phyloP scores from a whole-genome alignment of 768 basidiomycete genomes.

The Gloeophyllum trabeum region DNA sequence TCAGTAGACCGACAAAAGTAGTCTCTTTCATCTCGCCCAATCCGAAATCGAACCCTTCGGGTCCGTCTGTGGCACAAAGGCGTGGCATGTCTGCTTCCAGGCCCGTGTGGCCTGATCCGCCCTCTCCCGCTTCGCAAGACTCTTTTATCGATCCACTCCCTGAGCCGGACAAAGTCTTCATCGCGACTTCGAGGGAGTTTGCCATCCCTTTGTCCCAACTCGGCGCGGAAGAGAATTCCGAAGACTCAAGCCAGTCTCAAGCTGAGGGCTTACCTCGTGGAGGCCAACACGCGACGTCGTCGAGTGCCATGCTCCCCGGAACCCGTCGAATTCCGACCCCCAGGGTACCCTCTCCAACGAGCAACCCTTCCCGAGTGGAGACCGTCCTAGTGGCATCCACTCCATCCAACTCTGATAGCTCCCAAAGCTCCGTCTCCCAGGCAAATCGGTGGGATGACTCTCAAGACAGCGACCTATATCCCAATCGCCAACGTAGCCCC shows the following conservation, averaged over 20 bases:
- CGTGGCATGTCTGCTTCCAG: no score
- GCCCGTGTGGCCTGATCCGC: constrained; percentile 19
- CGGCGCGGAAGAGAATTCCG: no score
- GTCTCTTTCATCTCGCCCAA: constrained; percentile 24
- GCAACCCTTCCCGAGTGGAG: constrained; percentile 5
- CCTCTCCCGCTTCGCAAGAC: constrained; percentile 38
- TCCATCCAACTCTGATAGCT: constrained; percentile 31
- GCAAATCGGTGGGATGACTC: background rate
- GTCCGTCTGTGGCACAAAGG: no score
- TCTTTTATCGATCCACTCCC: constrained; percentile 49
- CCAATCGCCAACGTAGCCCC: background rate
- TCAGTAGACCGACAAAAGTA: constrained; percentile 14
- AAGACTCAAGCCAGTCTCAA: no score
- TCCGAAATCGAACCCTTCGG: no score
- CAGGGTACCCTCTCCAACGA: constrained; percentile 1
- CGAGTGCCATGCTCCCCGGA: no score
- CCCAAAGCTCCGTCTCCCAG: constrained; percentile 17
- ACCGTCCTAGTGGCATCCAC: constrained; percentile 40
- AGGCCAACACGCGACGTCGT: no score
- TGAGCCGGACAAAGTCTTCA: constrained; percentile 32
- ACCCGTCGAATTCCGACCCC: no score
- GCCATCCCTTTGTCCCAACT: constrained; percentile 48
- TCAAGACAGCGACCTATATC: background rate
- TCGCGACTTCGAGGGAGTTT: constrained; percentile 38
- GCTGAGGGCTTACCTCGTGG: no score